phyloP scores from a whole-genome alignment of 192 early-diverging fungal species.

The Obelidium mucronatum region DNA sequence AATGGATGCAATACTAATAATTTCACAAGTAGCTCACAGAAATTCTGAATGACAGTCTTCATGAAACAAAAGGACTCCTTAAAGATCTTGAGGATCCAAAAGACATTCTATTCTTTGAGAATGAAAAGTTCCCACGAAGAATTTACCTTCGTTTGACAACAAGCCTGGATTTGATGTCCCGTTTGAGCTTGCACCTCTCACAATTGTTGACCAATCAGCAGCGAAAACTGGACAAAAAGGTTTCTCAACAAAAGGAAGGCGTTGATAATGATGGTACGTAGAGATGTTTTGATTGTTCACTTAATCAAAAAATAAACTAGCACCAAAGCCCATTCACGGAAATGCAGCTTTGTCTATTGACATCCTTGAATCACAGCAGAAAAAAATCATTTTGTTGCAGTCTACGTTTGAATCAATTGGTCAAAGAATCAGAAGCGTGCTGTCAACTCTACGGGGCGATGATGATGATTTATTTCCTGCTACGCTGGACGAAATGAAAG shows the following conservation, averaged over 20 bases:
- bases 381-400: neutral
- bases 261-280: too few species aligned
- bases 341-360: neutral
- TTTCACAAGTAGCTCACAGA: neutral
- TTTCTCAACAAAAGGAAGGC: neutral
- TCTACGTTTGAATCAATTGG: too few species aligned
- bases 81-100: neutral
- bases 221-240: neutral
- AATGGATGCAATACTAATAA: neutral
- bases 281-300: too few species aligned
- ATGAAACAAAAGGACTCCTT: neutral
- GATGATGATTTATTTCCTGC: neutral
- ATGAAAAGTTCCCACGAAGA: neutral
- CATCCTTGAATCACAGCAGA: neutral
- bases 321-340: neutral
- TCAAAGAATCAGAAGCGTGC: too few species aligned
- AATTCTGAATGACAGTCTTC: neutral
- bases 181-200: neutral
- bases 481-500: neutral
- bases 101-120: neutral
- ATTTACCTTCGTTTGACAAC: neutral
- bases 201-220: too few species aligned
- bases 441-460: neutral
- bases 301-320: constrained; percentile 6
- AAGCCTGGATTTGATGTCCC: neutral